These are phyloP conservation scores for Paramecium biaurelia DNA, from an alignment of 73 alveolate species.

Conservation along the genomic window DNA sequence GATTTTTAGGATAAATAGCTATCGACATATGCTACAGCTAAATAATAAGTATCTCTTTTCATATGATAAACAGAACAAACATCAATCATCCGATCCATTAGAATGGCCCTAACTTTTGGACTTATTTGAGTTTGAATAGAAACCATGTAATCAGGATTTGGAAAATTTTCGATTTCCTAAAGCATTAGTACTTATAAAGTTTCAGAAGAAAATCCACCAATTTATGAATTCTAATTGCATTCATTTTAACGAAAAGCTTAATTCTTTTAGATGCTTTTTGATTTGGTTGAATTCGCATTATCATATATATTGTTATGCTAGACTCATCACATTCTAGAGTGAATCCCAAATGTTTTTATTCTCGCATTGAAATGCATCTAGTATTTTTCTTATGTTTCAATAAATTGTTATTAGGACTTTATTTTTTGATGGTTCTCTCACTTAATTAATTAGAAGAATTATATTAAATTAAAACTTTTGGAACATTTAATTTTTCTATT, in stretches of 20 bases:
- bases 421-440: slow-evolving; percentile 13
- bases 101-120: slow-evolving; percentile 82
- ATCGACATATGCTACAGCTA: slow-evolving; percentile 85
- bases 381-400: slow-evolving; percentile 12
- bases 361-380: slow-evolving; percentile 29
- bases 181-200: slow-evolving; percentile 9
- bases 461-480: not conserved
- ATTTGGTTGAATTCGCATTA: not conserved
- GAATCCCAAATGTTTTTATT: not conserved
- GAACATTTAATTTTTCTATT: not conserved
- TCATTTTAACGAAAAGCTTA: not conserved
- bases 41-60: slow-evolving; percentile 86
- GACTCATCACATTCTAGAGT: slow-evolving; percentile 30
- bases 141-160: slow-evolving; percentile 61
- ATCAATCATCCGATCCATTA: slow-evolving; percentile 97
- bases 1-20: slow-evolving; percentile 68
- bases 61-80: slow-evolving; percentile 87
- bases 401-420: not conserved
- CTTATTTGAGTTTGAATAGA: slow-evolving; percentile 64
- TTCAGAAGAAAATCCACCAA: slow-evolving; percentile 17
- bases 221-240: not conserved
- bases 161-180: not conserved
- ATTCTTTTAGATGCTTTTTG: not conserved
- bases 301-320: not conserved
- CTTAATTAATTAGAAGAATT: not conserved